Base-by-base conservation (phyloP, 768 basidiomycete species). In the Boletus sp. region DNA sequence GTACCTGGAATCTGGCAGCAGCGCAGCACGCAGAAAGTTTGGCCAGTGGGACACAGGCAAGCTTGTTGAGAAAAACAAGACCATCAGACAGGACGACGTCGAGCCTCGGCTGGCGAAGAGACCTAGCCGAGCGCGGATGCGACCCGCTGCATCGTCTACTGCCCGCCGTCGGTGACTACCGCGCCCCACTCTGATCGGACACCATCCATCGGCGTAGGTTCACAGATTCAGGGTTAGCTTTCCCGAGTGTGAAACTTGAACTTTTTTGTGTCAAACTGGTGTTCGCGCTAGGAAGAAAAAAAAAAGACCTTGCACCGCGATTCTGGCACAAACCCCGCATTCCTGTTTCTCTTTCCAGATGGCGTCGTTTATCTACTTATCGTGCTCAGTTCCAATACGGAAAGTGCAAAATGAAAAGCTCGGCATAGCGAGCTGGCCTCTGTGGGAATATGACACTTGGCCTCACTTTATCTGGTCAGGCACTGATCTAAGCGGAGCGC, bases 1-100 rank as follows among this genome's bases (percentile, higher is more conserved):
- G 68, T 98, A 96, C 71, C 74, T 82, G 46, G 94, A 98, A 72
- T 80, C 79, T 56, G 94, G 94, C 34, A 87, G 83, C 60, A 81
- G 76, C 55, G 87, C 87, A 53, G 83, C 83, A 54, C 80, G 90
- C 58, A 78, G 85, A 54, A 91, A 88, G 65, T 91, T 94, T 71
- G 75, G 70, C 25, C 81, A 83, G 55, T 83, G 83, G 84, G 81
- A 79, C 54, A 61, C 63, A 3, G 59, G 51, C 4, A 66, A 55
- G 14, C 52, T 48, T 9, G 51, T 38, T 15, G 70, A 71, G 11
- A 73, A 63, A 56, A 59, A 33, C 53, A 68, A 54, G 53, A 56
- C 2, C n/a, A 25, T 34, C 13, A 54, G 55, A 47, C 62, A 61
- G 32, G 57, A 60, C 11, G 66, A 64, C 0, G 55, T 52, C 38